These are phyloP conservation scores for Rhinocladiella similis DNA, from an alignment of 2,329 filamentous ascomycete species.

Conservation along the genomic window DNA sequence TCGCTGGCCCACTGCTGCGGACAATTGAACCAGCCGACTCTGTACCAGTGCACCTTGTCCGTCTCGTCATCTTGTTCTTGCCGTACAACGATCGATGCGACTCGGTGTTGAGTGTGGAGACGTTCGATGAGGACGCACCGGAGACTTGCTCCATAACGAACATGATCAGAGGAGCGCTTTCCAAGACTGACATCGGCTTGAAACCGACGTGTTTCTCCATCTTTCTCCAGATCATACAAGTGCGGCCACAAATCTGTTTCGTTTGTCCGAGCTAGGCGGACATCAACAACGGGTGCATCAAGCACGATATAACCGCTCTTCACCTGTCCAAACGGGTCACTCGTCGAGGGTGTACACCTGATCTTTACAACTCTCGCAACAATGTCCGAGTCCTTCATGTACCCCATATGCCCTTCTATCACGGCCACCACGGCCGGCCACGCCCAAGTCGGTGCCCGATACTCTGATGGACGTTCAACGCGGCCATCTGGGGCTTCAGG, in stretches of 20 bases:
- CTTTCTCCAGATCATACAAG: background rate
- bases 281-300: background rate
- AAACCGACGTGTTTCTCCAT: background rate
- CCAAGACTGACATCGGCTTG: background rate
- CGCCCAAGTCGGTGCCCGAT: background rate
- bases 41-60: too few species aligned
- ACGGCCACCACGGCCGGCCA: background rate
- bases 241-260: background rate
- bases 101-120: too few species aligned
- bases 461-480: background rate
- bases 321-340: background rate
- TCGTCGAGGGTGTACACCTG: background rate
- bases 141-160: background rate
- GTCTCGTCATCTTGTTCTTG: too few species aligned
- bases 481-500: background rate
- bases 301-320: background rate
- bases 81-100: too few species aligned
- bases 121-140: background rate
- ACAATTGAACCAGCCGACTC: too few species aligned
- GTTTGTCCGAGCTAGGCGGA: background rate
- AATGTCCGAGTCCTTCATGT: background rate
- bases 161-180: background rate
- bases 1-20: too few species aligned
- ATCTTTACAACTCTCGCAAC: background rate
- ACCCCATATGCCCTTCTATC: background rate